phyloP scores from a whole-genome alignment of 148 eudicot species.

The Arctostaphylos glauca region DNA sequence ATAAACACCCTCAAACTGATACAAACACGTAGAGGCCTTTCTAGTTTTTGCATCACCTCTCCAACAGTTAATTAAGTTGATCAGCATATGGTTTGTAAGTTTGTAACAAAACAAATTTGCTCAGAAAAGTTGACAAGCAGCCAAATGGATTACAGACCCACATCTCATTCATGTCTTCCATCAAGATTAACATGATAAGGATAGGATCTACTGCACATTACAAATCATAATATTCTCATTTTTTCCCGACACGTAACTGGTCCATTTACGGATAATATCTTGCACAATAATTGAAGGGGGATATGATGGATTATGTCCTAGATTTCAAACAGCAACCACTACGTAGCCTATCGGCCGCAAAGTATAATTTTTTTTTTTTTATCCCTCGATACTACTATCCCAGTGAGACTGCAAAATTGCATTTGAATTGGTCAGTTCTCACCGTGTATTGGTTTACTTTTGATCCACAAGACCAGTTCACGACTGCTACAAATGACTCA shows the following conservation, averaged over 20 bases:
- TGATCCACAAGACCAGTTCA: no score
- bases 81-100: not conserved
- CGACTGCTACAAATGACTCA: no score
- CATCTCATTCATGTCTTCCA: not conserved
- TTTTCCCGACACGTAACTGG: not conserved
- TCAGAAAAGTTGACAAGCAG: not conserved
- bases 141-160: not conserved
- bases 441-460: no score
- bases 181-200: constrained; percentile 1
- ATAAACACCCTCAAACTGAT: not conserved
- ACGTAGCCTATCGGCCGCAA: no score
- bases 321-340: no score
- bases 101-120: not conserved
- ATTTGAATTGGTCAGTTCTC: no score
- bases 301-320: not conserved
- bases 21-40: not conserved
- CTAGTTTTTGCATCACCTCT: not conserved
- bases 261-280: not conserved
- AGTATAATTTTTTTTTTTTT: no score
- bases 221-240: not conserved
- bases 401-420: no score
- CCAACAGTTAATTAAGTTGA: not conserved
- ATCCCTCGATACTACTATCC: no score
- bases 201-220: not conserved
- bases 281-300: not conserved